Percentiles rank a stretch among this genome's conserved stretches.
phyloP scores from a whole-genome alignment of 2,329 filamentous ascomycete genomes.

The Phialophora macrospora region DNA sequence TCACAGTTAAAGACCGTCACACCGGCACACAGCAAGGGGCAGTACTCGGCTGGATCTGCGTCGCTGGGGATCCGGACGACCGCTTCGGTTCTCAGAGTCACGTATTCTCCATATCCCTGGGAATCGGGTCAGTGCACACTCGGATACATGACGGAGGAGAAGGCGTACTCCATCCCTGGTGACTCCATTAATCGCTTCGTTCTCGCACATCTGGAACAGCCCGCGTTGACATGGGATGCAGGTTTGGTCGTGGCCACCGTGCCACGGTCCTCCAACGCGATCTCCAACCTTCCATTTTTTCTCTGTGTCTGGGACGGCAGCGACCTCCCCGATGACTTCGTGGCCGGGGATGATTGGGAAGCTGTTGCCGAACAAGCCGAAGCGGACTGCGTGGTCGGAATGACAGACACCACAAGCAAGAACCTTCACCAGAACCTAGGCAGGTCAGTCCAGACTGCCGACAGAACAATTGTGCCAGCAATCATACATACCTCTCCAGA shows the following conservation, averaged over 20 bases:
- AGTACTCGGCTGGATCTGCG: constrained; percentile 53
- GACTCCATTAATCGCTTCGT: constrained; percentile 67
- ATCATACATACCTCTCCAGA: constrained; percentile 58
- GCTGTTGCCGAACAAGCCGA: constrained; percentile 58
- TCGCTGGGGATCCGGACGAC: constrained; percentile 54
- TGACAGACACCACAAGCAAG: constrained; percentile 75
- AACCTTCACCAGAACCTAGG: constrained; percentile 65
- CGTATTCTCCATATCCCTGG: constrained; percentile 59
- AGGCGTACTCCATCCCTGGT: constrained; percentile 58
- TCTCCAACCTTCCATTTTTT: constrained; percentile 67
- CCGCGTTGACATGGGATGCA: constrained; percentile 69
- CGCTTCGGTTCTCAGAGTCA: constrained; percentile 46
- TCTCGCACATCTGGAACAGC: constrained; percentile 71
- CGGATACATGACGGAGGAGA: background rate
- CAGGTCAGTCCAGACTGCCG: background rate
- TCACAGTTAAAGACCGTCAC: constrained; percentile 58
- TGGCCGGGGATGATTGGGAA: constrained; percentile 71
- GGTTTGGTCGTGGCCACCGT: constrained; percentile 61
- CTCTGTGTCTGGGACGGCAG: constrained; percentile 63
- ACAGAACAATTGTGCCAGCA: background rate
- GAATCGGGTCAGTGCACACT: background rate
- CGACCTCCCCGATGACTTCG: constrained; percentile 71
- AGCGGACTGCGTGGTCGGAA: constrained; percentile 59
- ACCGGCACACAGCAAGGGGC: constrained; percentile 56
- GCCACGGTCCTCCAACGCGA: constrained; percentile 70